Conservation (phyloP, 2,329 filamentous ascomycete species). For the Falciphora oryzae region DNA sequence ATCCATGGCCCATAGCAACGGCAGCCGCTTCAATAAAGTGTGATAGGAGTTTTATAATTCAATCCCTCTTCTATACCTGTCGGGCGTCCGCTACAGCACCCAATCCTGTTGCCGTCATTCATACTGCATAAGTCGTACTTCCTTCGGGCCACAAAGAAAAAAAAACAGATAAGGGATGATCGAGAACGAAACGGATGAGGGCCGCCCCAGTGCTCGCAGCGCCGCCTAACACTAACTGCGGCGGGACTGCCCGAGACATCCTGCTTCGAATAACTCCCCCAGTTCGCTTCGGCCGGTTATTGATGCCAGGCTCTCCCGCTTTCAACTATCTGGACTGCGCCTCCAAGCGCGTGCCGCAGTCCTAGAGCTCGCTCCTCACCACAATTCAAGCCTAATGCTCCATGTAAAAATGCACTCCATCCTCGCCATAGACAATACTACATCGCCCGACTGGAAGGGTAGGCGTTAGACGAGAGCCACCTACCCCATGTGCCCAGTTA, state of each 20-base stretch:
- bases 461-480: too few relatives aligned
- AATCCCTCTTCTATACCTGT: not conserved
- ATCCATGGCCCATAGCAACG: not conserved
- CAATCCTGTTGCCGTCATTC: not conserved
- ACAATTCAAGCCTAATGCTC: not conserved
- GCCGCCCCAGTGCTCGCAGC: not conserved
- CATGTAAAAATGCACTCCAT: not conserved
- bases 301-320: not conserved
- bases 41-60: not conserved
- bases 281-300: not conserved
- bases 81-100: not conserved
- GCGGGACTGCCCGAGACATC: too few relatives aligned
- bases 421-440: not conserved
- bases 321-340: not conserved
- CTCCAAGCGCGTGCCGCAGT: not conserved
- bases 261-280: not conserved
- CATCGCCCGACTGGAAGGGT: not conserved
- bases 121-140: not conserved
- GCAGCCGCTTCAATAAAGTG: not conserved
- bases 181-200: too few relatives aligned
- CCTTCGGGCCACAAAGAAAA: not conserved
- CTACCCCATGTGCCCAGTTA: not conserved
- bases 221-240: not conserved
- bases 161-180: not conserved
- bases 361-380: too few relatives aligned